Conservation (phyloP, 768 basidiomycete genomes). For the Solioccasus polychromus region DNA sequence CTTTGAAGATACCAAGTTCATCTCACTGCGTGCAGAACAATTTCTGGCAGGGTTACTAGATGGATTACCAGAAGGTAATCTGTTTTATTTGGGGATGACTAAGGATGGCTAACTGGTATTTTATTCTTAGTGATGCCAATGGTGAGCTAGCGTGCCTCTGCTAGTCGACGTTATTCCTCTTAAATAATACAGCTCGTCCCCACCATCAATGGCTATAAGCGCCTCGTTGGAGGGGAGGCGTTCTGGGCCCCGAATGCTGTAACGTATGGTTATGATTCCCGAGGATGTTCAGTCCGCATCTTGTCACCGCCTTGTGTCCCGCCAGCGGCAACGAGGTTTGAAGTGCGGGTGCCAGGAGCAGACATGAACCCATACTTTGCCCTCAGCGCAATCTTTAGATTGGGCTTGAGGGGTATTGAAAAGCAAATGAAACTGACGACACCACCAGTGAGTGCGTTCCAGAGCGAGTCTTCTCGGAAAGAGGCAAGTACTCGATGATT, state of each 20-base stretch:
- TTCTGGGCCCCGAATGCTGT: constrained; percentile 94
- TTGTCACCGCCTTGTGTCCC: constrained; percentile 90
- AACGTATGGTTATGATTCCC: constrained; percentile 95
- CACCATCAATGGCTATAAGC: constrained; percentile 96
- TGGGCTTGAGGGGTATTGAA: constrained; percentile 87
- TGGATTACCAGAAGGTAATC: constrained; percentile 85
- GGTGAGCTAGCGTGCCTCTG: constrained; percentile 41
- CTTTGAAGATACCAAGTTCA: constrained; percentile 77
- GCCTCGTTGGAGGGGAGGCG: constrained; percentile 87
- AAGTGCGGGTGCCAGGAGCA: constrained; percentile 93
- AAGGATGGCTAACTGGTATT: constrained; percentile 1
- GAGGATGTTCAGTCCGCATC: constrained; percentile 88
- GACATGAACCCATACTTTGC: constrained; percentile 96
- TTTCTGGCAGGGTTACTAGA: constrained; percentile 94
- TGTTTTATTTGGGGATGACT: constrained; percentile 17
- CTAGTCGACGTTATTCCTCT: neutral
- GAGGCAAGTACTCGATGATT: constrained; percentile 46
- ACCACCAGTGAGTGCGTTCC: constrained; percentile 56
- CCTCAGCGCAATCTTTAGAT: constrained; percentile 79
- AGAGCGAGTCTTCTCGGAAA: constrained; percentile 45
- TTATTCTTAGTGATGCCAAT: constrained; percentile 69
- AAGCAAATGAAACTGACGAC: constrained; percentile 65
- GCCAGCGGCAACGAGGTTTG: constrained; percentile 79
- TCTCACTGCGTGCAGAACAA: constrained; percentile 81
- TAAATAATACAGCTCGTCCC: constrained; percentile 60